phyloP scores from a whole-genome alignment of 2,329 filamentous ascomycete genomes.

The Alternaria triticimaculans region DNA sequence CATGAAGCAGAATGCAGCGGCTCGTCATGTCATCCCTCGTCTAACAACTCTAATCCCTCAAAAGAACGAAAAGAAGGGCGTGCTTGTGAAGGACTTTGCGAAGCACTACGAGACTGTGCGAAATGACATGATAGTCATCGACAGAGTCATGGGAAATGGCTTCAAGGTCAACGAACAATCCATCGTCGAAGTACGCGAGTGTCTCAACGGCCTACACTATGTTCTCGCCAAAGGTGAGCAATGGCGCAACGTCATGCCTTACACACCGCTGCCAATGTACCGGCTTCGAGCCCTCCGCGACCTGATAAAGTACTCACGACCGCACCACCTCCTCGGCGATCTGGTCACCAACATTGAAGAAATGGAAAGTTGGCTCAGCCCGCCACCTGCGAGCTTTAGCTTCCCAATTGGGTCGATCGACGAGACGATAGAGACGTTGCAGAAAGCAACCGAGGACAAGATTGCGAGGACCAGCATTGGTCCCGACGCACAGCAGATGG shows the following conservation, averaged over 20 bases:
- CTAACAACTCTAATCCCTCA: neutral
- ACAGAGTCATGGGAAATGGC: neutral
- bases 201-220: neutral
- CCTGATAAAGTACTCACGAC: neutral
- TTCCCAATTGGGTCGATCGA: neutral
- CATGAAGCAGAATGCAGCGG: neutral
- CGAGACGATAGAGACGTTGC: neutral
- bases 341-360: slow-evolving; percentile 3
- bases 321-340: neutral
- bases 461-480: neutral
- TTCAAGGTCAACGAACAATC: neutral
- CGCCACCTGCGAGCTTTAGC: neutral
- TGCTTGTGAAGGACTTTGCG: neutral
- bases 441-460: neutral
- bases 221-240: neutral
- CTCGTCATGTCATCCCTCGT: slow-evolving; percentile 9
- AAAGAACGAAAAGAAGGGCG: neutral
- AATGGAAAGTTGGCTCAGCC: slow-evolving; percentile 9
- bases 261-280: slow-evolving; percentile 3
- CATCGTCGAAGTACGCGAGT: neutral
- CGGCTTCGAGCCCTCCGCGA: neutral
- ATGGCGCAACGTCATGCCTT: slow-evolving; percentile 10
- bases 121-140: slow-evolving; percentile 1
- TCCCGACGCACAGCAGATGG: neutral
- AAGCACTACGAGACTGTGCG: slow-evolving; percentile 1